Conservation (phyloP, 192 early-diverging fungal genomes). For the Coemansia sp. region DNA sequence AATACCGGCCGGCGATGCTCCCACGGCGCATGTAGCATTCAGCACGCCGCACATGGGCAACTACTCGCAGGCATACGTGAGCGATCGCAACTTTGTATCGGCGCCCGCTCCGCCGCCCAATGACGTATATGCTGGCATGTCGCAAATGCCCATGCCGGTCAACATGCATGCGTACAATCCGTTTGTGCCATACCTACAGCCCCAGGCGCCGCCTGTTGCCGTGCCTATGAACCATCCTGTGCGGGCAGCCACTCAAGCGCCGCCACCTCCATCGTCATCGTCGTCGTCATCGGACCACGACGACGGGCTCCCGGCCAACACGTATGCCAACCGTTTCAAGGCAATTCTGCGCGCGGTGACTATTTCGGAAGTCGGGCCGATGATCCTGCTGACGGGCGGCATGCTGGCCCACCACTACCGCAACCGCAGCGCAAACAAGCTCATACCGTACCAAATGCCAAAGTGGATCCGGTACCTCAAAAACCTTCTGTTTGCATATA, state of each 20-base stretch:
- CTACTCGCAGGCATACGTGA: not conserved
- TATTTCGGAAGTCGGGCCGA: slow-evolving; percentile 23
- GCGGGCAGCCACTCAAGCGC: not conserved
- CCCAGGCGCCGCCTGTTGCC: not conserved
- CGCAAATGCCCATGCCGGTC: slow-evolving; percentile 4
- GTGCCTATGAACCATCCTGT: not conserved
- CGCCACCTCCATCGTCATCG: not conserved
- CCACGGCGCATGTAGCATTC: not conserved
- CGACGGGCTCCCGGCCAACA: not conserved
- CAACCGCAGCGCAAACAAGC: slow-evolving; percentile 11
- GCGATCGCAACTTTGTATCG: slow-evolving; percentile 4
- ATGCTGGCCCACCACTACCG: slow-evolving; percentile 27
- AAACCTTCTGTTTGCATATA: slow-evolving; percentile 25
- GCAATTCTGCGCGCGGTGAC: not conserved
- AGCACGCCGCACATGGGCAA: slow-evolving; percentile 1
- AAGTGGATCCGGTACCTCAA: slow-evolving; percentile 39
- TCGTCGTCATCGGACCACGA: not conserved
- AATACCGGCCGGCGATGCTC: not conserved
- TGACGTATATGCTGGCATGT: slow-evolving; percentile 1
- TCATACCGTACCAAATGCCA: slow-evolving; percentile 35
- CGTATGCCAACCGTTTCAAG: slow-evolving; percentile 5
- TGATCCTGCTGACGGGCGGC: slow-evolving; percentile 20
- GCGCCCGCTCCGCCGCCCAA: not conserved
- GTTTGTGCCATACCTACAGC: not conserved
- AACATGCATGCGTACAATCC: slow-evolving; percentile 1